Evolutionary conservation across 768 basidiomycete genomes (phyloP), one percentile per base, ranked within the genome.

Genomic region (Ramaria sp.): DNA sequence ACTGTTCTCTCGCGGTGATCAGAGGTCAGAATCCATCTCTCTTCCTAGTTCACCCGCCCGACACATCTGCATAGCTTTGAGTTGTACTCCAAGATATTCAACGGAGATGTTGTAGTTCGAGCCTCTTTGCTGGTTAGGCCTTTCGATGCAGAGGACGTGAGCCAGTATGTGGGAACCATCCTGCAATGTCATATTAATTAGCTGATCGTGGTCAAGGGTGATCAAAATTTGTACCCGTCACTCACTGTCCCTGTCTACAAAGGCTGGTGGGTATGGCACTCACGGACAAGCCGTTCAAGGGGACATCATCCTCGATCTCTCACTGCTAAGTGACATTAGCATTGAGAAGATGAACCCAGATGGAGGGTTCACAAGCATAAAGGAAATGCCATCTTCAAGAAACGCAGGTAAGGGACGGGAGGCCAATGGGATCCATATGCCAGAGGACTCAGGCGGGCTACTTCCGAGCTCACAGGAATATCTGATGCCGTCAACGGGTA

Each of bases 251-350:
- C 78, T 85, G 5, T 91, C 88, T 8, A 77, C 92, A 61, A 92
- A 90, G 65, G 86, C 88, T 1, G 93, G 93, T 24, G 93, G 93
- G 0, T 93, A 87, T 63, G 93, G 91, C 5, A 93, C 88, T 1
- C 88, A 84, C 9, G 92, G 90, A 1, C 91, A 90, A 86, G 80
- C 88, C 45, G 78, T 94, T 52, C 82, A 81, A 15, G 93, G 93
- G 36, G 85, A 94, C 61, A 72, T 95, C 55, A 82, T 95, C 62
- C 67, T 94, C 60, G 93, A 95, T 69, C 68, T 95, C 47, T 78
- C 75, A 61, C 78, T 75, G 60, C 69, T 96, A 48, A 71, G 73
- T 50, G 82, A 83, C 36, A 71, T 87, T 37, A 77, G 81, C 30
- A 81, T 91, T 52, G 85, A 87, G 62, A 61, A 72, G 6, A 85